Evolutionary conservation across 768 basidiomycete species (phyloP).

Genomic region (Mycena crocata): DNA sequence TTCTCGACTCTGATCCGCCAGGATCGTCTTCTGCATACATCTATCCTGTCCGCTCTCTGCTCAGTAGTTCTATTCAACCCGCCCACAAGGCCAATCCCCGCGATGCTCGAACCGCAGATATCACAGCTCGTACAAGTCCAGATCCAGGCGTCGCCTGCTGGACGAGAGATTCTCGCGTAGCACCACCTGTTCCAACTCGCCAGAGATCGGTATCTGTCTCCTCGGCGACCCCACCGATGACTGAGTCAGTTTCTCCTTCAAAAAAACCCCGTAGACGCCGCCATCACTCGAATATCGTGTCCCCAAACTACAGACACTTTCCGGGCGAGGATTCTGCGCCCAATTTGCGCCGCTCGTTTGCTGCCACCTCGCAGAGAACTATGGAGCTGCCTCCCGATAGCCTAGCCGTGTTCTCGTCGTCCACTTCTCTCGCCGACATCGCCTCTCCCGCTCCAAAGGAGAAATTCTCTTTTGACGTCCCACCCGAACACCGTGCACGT

Average conservation of each 20-base stretch:
- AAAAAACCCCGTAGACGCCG: slow-evolving; percentile 16
- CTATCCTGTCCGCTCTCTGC: slow-evolving; percentile 55
- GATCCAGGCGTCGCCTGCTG: not conserved
- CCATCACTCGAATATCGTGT: slow-evolving; percentile 19
- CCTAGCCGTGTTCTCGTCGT: slow-evolving; percentile 31
- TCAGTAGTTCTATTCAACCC: slow-evolving; percentile 50
- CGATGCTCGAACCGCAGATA: slow-evolving; percentile 1
- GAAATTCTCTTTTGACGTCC: not conserved
- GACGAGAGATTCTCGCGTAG: not conserved
- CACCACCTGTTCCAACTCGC: slow-evolving; percentile 1
- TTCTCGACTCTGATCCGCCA: not conserved
- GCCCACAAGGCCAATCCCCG: slow-evolving; percentile 21
- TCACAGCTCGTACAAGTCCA: not conserved
- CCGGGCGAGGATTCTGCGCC: slow-evolving; percentile 42
- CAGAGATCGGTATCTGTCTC: slow-evolving; percentile 27
- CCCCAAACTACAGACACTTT: slow-evolving; percentile 49
- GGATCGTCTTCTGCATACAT: slow-evolving; percentile 46
- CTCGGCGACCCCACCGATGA: not conserved
- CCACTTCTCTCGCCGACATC: slow-evolving; percentile 26
- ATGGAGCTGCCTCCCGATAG: slow-evolving; percentile 27
- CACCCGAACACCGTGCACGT: slow-evolving; percentile 11
- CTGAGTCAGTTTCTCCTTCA: slow-evolving; percentile 10
- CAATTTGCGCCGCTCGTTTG: slow-evolving; percentile 37
- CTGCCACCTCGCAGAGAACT: slow-evolving; percentile 4
- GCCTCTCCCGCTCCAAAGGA: slow-evolving; percentile 14